A percentile compares a stretch with the other conserved stretches of the same genome.
Evolutionary conservation across 208 protist genomes (phyloP).

Genomic region (Herpetomonas tarakana): DNA sequence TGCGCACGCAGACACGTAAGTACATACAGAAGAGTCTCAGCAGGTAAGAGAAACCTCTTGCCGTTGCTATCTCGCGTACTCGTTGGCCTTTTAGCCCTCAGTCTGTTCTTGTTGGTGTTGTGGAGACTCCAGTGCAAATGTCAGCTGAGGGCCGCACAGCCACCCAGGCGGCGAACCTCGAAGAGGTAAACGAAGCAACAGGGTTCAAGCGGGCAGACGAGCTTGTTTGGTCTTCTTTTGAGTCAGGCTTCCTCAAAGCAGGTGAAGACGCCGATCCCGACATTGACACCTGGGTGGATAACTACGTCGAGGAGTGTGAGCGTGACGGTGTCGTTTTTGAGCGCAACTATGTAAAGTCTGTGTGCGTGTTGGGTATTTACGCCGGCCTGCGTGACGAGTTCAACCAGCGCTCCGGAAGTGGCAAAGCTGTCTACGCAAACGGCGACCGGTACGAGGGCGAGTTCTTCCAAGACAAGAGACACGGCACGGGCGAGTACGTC

Average conservation of each 20-base stretch:
- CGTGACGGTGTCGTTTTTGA: constrained; percentile 51
- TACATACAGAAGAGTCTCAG: too few species aligned
- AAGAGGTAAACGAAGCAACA: constrained; percentile 77
- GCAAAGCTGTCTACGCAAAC: constrained; percentile 80
- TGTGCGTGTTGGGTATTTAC: constrained; percentile 82
- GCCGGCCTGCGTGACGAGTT: constrained; percentile 88
- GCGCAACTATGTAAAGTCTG: constrained; percentile 72
- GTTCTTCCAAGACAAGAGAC: constrained; percentile 88
- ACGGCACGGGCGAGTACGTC: constrained; percentile 77
- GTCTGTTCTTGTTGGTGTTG: background rate
- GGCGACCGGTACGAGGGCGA: constrained; percentile 88
- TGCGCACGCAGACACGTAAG: too few species aligned
- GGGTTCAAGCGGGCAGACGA: constrained; percentile 81
- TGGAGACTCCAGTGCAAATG: background rate
- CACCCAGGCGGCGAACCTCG: constrained; percentile 44
- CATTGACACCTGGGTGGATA: constrained; percentile 73
- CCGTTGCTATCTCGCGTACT: too few species aligned
- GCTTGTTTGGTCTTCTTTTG: constrained; percentile 77
- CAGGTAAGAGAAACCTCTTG: too few species aligned
- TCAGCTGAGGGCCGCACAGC: constrained; percentile 14
- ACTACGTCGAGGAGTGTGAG: constrained; percentile 69
- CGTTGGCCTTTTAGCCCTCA: constrained; percentile 9
- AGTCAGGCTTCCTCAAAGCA: constrained; percentile 48
- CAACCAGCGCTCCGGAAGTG: constrained; percentile 82
- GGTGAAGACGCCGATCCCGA: constrained; percentile 66